Evolutionary conservation across 495 filamentous ascomycete genomes (phyloP), one percentile per base, ranked within the genome.

Genomic region (Collariella sp.): DNA sequence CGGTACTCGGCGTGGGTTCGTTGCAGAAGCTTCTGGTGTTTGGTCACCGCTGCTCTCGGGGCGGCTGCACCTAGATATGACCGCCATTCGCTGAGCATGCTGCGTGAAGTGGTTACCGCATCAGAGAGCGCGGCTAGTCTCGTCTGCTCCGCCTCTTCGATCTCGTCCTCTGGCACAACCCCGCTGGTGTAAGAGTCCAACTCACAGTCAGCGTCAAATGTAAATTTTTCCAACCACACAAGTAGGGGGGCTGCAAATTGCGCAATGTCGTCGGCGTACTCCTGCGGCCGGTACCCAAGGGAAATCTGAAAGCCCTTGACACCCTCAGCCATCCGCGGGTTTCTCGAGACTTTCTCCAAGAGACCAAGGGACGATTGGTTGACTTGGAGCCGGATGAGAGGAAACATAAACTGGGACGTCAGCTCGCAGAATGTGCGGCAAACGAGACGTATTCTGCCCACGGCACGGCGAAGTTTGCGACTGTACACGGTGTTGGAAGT

Each of bases 351-450:
- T 7, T 2, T 26, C 1, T 40, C 48, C 9, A 11, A 35, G 1
- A 50, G 10, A 29, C 41, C 23, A n/a, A 50, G 48, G 7, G 48
- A 50, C 9, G n/a, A 1, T 36, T 31, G 48, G 23, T 12, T 50
- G n/a, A 41, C 12, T 10, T 41, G 22, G 7, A 50, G 7, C 9
- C 2, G n/a, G 7, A 50, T 10, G 9, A 16, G 18, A 23, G 48
- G 24, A 9, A 50, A 50, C 23, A 50, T 22, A 24, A 50, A 18
- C 9, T 20, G 48, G 1, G 3, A 18, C n/a, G 36, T 24, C 16
- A 50, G 24, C 23, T 50, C 23, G n/a, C 16, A 50, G n/a, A 50
- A 50, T 3, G 41, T 15, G 23, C 48, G 48, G 36, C 48, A 41
- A 6, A 33, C 48, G 7, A 50, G 48, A 19, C 48, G 36, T 2